These are phyloP conservation scores for Trichoderma sp. DNA, from an alignment of 2,329 filamentous ascomycete species.

Conservation along the genomic window DNA sequence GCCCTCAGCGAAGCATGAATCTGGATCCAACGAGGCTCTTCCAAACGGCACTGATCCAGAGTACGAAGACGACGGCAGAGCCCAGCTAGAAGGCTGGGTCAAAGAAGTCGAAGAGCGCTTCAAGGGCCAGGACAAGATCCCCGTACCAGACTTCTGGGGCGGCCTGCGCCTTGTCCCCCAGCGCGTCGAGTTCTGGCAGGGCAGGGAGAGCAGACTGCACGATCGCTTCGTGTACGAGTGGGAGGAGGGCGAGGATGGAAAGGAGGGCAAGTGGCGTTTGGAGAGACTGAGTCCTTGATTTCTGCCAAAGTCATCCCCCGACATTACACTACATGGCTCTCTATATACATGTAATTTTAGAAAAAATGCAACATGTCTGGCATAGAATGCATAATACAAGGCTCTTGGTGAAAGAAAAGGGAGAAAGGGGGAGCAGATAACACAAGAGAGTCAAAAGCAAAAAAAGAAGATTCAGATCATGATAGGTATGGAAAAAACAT, in stretches of 20 bases:
- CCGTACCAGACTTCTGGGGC: slow-evolving; percentile 93
- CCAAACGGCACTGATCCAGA: not conserved
- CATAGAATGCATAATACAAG: not conserved
- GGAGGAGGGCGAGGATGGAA: slow-evolving; percentile 48
- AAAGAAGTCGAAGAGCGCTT: slow-evolving; percentile 75
- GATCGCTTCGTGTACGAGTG: slow-evolving; percentile 88
- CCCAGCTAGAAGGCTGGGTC: slow-evolving; percentile 75
- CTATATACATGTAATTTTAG: not conserved
- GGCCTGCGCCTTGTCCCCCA: slow-evolving; percentile 84
- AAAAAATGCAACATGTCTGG: not conserved
- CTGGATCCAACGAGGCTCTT: not conserved
- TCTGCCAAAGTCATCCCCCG: not conserved
- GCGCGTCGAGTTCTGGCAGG: slow-evolving; percentile 95
- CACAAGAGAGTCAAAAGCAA: not conserved
- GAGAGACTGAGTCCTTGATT: slow-evolving; percentile 71
- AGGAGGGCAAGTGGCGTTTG: slow-evolving; percentile 60
- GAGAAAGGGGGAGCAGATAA: too few relatives aligned
- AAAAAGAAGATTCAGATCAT: not conserved
- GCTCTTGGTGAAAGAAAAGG: not conserved
- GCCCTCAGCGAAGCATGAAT: not conserved
- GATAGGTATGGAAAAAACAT: not conserved
- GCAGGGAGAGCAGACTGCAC: slow-evolving; percentile 83
- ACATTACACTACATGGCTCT: not conserved
- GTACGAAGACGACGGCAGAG: slow-evolving; percentile 63
- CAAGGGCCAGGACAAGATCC: slow-evolving; percentile 74